Evolutionary conservation across 805 yeast species (phyloP).

Genomic region (Candida parachauliodes): DNA sequence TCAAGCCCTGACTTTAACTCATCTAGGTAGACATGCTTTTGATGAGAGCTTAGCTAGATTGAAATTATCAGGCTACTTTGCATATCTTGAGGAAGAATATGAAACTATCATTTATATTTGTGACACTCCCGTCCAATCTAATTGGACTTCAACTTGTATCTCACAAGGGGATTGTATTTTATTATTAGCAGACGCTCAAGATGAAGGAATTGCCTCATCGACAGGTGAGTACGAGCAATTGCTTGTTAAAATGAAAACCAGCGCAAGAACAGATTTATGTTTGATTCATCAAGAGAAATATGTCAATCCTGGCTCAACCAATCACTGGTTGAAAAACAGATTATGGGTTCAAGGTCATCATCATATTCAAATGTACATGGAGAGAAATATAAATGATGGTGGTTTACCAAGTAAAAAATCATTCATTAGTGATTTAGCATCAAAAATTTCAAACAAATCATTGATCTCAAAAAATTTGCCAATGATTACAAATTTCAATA

Average conservation of each 20-base stretch:
- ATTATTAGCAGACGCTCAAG: conserved; percentile 78
- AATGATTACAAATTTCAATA: conserved; percentile 12
- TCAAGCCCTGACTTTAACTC: conserved; percentile 73
- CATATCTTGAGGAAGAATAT: conserved; percentile 84
- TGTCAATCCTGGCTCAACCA: conserved; percentile 83
- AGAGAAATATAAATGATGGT: conserved; percentile 8
- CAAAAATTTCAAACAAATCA: conserved; percentile 29
- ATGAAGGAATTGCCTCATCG: conserved; percentile 51
- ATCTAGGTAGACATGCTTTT: conserved; percentile 89
- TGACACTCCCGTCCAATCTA: conserved; percentile 76
- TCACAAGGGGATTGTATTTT: conserved; percentile 95
- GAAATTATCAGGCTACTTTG: conserved; percentile 83
- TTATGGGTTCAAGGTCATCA: conserved; percentile 93
- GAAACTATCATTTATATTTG: conserved; percentile 88
- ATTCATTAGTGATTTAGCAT: conserved; percentile 31
- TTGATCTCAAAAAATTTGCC: conserved; percentile 27
- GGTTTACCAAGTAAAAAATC: conserved; percentile 15
- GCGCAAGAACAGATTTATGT: conserved; percentile 85
- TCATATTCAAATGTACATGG: conserved; percentile 69
- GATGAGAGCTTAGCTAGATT: conserved; percentile 75
- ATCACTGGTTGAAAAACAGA: conserved; percentile 77
- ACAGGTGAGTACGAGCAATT: conserved; percentile 85
- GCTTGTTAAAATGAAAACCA: conserved; percentile 68
- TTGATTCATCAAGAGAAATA: conserved; percentile 77
- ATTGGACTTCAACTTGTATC: conserved; percentile 91